A percentile compares a stretch with the other conserved stretches of the same genome.
Evolutionary conservation across 2,329 filamentous ascomycete genomes (phyloP).

Genomic region (Diaporthe longicolla): DNA sequence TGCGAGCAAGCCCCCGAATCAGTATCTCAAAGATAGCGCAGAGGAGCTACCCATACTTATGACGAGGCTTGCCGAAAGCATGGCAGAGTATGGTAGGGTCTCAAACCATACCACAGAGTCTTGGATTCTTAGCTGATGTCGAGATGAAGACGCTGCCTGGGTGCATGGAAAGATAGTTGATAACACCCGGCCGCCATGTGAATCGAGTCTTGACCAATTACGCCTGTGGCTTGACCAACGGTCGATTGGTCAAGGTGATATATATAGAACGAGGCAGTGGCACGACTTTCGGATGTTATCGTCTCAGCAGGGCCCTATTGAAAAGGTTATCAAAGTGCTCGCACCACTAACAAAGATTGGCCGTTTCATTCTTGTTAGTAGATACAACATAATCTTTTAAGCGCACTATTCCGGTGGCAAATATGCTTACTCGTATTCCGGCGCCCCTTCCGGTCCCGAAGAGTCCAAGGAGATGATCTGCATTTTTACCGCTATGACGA

Average conservation of each 20-base stretch:
- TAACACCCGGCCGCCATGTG: neutral
- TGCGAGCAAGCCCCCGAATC: neutral
- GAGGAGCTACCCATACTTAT: neutral
- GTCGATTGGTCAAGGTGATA: neutral
- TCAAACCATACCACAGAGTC: neutral
- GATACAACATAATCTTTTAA: neutral
- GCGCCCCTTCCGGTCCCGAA: neutral
- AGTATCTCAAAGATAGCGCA: too few relatives aligned
- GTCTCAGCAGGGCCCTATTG: conserved; percentile 4
- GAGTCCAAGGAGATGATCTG: neutral
- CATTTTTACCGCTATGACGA: neutral
- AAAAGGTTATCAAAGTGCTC: conserved; percentile 4
- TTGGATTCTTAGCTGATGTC: neutral
- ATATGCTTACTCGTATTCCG: neutral
- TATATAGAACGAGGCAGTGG: neutral
- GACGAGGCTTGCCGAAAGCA: neutral
- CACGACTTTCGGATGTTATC: conserved; percentile 7
- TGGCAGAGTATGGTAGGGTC: conserved; percentile 25
- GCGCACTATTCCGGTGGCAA: neutral
- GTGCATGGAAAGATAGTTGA: conserved; percentile 9
- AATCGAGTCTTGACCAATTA: conserved; percentile 10
- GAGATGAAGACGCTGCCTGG: neutral
- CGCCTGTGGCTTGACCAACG: conserved; percentile 8
- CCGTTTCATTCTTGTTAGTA: neutral
- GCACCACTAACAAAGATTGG: conserved; percentile 17